Conservation (phyloP, 2,329 filamentous ascomycete genomes). For the Fusarium hainanense region DNA sequence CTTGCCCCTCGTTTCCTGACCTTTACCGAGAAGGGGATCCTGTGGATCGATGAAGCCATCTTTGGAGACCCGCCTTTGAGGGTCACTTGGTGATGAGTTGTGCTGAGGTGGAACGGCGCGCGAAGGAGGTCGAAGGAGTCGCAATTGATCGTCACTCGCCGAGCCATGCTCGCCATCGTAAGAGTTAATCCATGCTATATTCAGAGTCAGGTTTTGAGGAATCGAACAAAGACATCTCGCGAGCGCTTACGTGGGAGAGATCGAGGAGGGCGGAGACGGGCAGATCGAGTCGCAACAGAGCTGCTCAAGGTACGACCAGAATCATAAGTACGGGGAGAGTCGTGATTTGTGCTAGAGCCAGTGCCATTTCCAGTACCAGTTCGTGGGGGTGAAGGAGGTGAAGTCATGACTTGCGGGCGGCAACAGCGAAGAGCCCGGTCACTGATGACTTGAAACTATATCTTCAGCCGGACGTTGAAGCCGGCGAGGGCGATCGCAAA, state of each 20-base stretch:
- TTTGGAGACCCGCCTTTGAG: constrained; percentile 57
- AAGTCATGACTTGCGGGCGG: constrained; percentile 41
- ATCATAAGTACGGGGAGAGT: constrained; percentile 39
- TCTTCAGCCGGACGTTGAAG: constrained; percentile 37
- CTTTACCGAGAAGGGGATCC: constrained; percentile 53
- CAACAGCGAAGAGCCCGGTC: constrained; percentile 1
- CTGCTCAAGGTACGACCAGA: constrained; percentile 40
- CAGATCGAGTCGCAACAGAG: constrained; percentile 27
- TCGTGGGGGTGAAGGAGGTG: constrained; percentile 42
- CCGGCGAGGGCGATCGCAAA: constrained; percentile 41
- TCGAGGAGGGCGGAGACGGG: constrained; percentile 42
- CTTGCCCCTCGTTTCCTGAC: constrained; percentile 49
- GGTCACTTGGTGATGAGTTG: constrained; percentile 55
- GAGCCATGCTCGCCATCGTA: constrained; percentile 57
- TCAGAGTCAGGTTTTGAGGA: constrained; percentile 14
- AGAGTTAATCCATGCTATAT: constrained; percentile 60
- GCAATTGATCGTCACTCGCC: constrained; percentile 53
- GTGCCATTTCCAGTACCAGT: constrained; percentile 40
- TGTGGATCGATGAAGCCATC: constrained; percentile 60
- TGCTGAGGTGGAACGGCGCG: constrained; percentile 55
- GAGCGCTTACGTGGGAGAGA: constrained; percentile 44
- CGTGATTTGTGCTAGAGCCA: constrained; percentile 30
- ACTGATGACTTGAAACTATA: constrained; percentile 18
- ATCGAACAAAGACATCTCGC: not conserved
- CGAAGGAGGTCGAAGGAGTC: constrained; percentile 53